Conservation (phyloP, 306 rosid species). For the Trifolium pratense region DNA sequence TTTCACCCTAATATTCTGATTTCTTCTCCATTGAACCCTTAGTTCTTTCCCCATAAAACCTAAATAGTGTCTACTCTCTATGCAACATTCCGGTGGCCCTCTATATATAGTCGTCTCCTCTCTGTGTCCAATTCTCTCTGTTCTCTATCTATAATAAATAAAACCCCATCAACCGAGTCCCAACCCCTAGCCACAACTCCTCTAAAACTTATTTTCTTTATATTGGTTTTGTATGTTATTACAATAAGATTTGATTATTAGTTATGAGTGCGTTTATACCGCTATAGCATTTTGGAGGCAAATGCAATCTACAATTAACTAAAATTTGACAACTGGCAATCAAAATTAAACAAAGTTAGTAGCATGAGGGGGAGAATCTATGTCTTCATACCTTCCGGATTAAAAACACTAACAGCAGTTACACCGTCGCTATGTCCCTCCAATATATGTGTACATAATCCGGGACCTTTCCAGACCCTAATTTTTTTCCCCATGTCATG, state of each 20-base stretch:
- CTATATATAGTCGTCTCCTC: background rate
- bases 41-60: background rate
- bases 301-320: background rate
- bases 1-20: background rate
- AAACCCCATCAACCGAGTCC: background rate
- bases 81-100: background rate
- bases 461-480: constrained; percentile 84
- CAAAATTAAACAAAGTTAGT: background rate
- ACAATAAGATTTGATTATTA: background rate
- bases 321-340: constrained; percentile 5
- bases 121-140: background rate
- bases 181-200: background rate
- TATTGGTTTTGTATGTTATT: background rate
- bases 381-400: constrained; percentile 58
- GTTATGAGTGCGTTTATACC: background rate
- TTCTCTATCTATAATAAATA: background rate
- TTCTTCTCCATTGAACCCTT: background rate
- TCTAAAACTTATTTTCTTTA: background rate
- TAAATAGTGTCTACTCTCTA: background rate
- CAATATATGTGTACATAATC: constrained; percentile 75
- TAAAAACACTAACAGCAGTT: constrained; percentile 68
- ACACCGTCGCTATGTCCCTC: constrained; percentile 82
- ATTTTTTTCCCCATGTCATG: background rate
- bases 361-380: constrained; percentile 11
- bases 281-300: background rate